phyloP scores from a whole-genome alignment of 2,329 filamentous ascomycete species.

The Nothomitra cinnamomea region DNA sequence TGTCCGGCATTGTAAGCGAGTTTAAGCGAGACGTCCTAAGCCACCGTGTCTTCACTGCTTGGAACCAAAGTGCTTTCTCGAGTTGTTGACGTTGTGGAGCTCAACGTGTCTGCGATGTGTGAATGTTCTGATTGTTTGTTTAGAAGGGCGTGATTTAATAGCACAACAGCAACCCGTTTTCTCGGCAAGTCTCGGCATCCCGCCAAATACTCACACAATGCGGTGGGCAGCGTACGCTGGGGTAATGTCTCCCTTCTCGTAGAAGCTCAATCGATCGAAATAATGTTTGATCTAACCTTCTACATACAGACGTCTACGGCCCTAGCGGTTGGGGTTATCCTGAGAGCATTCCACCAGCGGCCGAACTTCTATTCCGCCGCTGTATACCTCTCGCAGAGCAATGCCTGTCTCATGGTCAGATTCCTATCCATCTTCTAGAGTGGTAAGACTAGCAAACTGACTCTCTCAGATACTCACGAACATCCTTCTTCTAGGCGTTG shows the following conservation, averaged over 20 bases:
- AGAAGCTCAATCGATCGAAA: not conserved
- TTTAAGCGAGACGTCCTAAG: not conserved
- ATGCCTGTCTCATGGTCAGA: conserved; percentile 76
- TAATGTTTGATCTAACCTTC: conserved; percentile 9
- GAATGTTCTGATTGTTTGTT: not conserved
- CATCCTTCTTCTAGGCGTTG: conserved; percentile 65
- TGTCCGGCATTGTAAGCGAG: too few relatives aligned
- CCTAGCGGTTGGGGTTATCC: conserved; percentile 65
- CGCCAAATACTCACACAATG: conserved; percentile 17
- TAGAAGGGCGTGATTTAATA: not conserved
- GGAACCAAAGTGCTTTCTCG: not conserved
- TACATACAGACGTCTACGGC: conserved; percentile 54
- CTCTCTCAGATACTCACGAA: conserved; percentile 76
- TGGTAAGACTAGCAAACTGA: not conserved
- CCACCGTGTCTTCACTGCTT: not conserved
- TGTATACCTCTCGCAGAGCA: conserved; percentile 92
- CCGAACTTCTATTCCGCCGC: conserved; percentile 97
- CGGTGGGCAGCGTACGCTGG: conserved; percentile 34
- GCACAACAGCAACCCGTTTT: not conserved
- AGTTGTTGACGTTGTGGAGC: not conserved
- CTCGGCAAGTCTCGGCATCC: not conserved
- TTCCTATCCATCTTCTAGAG: conserved; percentile 6
- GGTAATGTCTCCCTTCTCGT: conserved; percentile 23
- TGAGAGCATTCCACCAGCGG: conserved; percentile 85
- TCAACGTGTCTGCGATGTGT: not conserved